A percentile compares a stretch with the other conserved stretches of the same genome.
Conservation (phyloP, 2,329 filamentous ascomycete genomes). For the Chaetothyriales sp. region DNA sequence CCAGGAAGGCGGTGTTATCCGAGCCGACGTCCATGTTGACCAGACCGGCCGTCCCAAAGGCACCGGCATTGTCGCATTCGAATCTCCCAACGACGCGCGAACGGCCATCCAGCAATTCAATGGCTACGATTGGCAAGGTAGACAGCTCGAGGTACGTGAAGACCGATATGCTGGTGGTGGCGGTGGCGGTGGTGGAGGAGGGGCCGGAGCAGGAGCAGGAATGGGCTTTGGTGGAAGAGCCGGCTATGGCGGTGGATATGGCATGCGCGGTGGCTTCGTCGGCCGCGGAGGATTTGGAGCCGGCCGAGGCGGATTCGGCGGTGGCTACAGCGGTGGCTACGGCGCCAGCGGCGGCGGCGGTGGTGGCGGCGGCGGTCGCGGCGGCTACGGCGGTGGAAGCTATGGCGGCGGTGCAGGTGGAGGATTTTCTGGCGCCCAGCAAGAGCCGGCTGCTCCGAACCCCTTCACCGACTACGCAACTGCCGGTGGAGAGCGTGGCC, state of each 20-base stretch:
- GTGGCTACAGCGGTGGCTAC: constrained; percentile 5
- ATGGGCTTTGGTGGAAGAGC: constrained; percentile 31
- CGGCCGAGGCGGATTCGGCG: constrained; percentile 8
- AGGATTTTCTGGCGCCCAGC: constrained; percentile 25
- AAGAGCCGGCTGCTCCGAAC: constrained; percentile 48
- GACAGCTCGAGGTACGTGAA: constrained; percentile 83
- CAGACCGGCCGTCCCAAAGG: constrained; percentile 90
- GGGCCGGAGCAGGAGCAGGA: constrained; percentile 22
- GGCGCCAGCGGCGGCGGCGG: constrained; percentile 18
- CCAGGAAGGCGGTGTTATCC: constrained; percentile 63
- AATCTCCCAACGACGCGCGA: constrained; percentile 83
- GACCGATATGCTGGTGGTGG: constrained; percentile 65
- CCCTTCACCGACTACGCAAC: constrained; percentile 89
- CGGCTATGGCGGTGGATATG: constrained; percentile 34
- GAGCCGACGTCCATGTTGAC: constrained; percentile 86
- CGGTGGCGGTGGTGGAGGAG: constrained; percentile 25
- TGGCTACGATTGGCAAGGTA: constrained; percentile 96
- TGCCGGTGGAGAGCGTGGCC: constrained; percentile 67
- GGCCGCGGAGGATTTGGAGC: constrained; percentile 31
- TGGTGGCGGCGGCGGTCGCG: constrained; percentile 21
- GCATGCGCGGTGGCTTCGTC: constrained; percentile 39
- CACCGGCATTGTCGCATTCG: constrained; percentile 92
- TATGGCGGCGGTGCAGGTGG: constrained; percentile 15
- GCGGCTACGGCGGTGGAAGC: constrained; percentile 7
- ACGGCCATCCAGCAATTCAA: constrained; percentile 97